Evolutionary conservation across 1,139 yeast species (phyloP).

Genomic region (Pichia sp.): DNA sequence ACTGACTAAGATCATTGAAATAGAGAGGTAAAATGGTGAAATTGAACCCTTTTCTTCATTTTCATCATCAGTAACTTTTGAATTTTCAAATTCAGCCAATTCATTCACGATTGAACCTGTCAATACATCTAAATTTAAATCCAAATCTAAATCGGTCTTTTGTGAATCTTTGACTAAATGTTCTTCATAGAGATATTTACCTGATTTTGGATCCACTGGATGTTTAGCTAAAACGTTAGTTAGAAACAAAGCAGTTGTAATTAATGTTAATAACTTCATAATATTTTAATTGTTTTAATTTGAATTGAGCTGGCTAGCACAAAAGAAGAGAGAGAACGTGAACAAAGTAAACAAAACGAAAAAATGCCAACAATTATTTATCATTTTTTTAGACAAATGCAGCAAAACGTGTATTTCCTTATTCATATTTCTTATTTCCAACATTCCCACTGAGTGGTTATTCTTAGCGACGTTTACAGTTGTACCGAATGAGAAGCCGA

Average conservation of each 20-base stretch:
- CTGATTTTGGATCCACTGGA: background rate
- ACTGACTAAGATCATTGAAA: constrained; percentile 83
- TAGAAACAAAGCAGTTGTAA: background rate
- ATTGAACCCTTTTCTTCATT: background rate
- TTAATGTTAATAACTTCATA: background rate
- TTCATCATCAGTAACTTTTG: background rate
- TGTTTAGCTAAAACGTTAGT: background rate
- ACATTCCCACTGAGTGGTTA: no score
- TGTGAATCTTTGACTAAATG: background rate
- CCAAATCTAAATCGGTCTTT: background rate
- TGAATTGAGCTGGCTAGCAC: no score
- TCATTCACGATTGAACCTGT: background rate
- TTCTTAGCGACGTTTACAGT: no score
- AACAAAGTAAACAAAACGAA: background rate
- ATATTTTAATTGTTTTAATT: background rate
- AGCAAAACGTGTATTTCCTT: no score
- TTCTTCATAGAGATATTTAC: background rate
- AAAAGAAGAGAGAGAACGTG: background rate
- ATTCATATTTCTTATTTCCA: no score
- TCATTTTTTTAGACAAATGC: no score
- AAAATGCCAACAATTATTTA: no score
- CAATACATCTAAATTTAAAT: background rate
- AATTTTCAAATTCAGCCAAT: background rate
- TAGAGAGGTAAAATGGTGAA: constrained; percentile 16
- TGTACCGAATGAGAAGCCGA: no score